phyloP scores from a whole-genome alignment of 441 rosid species.

The Sinapis alba region DNA sequence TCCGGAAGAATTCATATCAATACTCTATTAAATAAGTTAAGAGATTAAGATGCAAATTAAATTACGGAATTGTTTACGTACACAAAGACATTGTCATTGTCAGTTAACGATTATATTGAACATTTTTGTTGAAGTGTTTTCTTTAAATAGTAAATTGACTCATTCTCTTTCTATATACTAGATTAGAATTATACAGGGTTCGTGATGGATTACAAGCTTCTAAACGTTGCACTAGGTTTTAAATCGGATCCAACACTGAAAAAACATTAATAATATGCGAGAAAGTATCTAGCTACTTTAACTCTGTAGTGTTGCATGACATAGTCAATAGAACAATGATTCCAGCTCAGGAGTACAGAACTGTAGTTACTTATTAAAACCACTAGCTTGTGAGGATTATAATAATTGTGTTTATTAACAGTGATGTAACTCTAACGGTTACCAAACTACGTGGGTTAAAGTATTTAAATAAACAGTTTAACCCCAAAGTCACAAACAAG shows the following conservation, averaged over 20 bases:
- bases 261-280: background rate
- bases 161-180: background rate
- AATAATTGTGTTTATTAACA: conserved; percentile 7
- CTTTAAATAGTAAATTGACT: background rate
- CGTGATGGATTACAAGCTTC: background rate
- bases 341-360: background rate
- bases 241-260: background rate
- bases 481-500: conserved; percentile 6
- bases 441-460: conserved; percentile 27
- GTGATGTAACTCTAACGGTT: conserved; percentile 33
- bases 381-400: background rate
- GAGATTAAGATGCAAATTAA: background rate
- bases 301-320: background rate
- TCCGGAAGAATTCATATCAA: background rate
- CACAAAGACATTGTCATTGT: background rate
- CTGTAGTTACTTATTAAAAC: background rate
- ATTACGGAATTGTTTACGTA: background rate
- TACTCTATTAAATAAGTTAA: background rate
- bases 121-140: background rate
- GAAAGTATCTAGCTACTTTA: background rate
- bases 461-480: background rate
- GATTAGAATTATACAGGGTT: background rate
- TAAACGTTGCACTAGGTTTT: background rate
- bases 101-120: background rate
- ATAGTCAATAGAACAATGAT: background rate